phyloP scores from a whole-genome alignment of 164 flowering plant species.

The Cinnamomum micranthum region DNA sequence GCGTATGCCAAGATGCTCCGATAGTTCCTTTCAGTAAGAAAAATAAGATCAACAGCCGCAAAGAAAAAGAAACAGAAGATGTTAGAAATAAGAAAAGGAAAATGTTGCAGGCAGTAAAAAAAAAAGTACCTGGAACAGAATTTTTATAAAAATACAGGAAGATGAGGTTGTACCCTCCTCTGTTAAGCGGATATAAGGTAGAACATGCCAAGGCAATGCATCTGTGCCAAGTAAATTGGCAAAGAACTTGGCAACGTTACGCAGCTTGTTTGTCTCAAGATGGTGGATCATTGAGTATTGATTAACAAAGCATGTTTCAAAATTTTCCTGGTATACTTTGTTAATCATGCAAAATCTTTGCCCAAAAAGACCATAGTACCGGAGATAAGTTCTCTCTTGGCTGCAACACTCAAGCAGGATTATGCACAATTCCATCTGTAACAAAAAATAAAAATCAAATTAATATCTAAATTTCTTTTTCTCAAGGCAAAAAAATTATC shows the following conservation, averaged over 20 bases:
- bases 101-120: neutral
- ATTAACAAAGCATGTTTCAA: slow-evolving; percentile 86
- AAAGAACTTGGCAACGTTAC: slow-evolving; percentile 95
- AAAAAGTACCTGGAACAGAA: slow-evolving; percentile 66
- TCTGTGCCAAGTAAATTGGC: slow-evolving; percentile 93
- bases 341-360: slow-evolving; percentile 94
- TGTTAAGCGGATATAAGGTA: slow-evolving; percentile 81
- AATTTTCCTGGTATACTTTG: slow-evolving; percentile 84
- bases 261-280: slow-evolving; percentile 85
- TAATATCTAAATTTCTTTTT: neutral
- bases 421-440: slow-evolving; percentile 92
- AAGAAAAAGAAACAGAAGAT: neutral
- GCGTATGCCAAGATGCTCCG: slow-evolving; percentile 85
- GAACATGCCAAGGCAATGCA: slow-evolving; percentile 79
- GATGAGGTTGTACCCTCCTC: slow-evolving; percentile 98
- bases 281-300: slow-evolving; percentile 94
- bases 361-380: slow-evolving; percentile 88
- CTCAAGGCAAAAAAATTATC: neutral
- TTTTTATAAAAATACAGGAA: slow-evolving; percentile 91
- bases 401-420: slow-evolving; percentile 97
- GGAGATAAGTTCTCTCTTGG: slow-evolving; percentile 92
- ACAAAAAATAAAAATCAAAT: neutral
- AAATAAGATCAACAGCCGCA: neutral
- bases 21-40: slow-evolving; percentile 56
- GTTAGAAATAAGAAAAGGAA: neutral